Evolutionary conservation across 2,329 filamentous ascomycete genomes (phyloP), one percentile per base, ranked within the genome.

Genomic region (Colletotrichum shisoi): DNA sequence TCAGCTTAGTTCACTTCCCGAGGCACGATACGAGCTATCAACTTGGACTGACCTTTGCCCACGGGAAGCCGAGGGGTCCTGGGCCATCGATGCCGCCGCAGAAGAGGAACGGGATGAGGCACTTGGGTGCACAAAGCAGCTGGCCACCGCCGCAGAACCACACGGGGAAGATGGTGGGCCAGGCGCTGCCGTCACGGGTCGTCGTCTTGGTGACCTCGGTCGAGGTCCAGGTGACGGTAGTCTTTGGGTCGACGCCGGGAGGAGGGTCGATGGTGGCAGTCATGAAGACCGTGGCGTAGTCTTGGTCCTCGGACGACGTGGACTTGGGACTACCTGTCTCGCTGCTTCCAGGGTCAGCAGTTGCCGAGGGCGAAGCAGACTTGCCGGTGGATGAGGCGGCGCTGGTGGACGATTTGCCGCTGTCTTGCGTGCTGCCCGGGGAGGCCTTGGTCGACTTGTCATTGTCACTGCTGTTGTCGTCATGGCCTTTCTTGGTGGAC

Each of bases 11-110:
- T 8, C 2, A 31, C 0, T 31, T 31, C 7, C 6, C 7, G 6
- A 31, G 27, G 27, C 27, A 31, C 7, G 24, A 27, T 27, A 27
- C 24, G 24, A 27, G 24, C 24, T 27, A 27, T 27, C 24, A 27
- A 27, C 24, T 27, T 7, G 46, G 8, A 34, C 71, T 58, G 71
- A 78, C 76, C 76, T 77, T 77, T 62, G 75, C 71, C 72, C 65
- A 64, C 0, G 62, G 56, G 21, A 64, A 64, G 3, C 62, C 62
- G 2, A 53, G 46, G 3, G 62, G 56, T 3, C 62, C 62, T 2
- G 62, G 62, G 12, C 34, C 11, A 13, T 53, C 39, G 9, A 53
- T 3, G 37, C 21, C 45, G 15, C 37, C 40, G 46, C 62, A 64
- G 11, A 34, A 45, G 37, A 64, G 11, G 19, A 64, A 48, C 6